Conservation (phyloP, 352 stramenopile species). For the Globisporangium emineosum region DNA sequence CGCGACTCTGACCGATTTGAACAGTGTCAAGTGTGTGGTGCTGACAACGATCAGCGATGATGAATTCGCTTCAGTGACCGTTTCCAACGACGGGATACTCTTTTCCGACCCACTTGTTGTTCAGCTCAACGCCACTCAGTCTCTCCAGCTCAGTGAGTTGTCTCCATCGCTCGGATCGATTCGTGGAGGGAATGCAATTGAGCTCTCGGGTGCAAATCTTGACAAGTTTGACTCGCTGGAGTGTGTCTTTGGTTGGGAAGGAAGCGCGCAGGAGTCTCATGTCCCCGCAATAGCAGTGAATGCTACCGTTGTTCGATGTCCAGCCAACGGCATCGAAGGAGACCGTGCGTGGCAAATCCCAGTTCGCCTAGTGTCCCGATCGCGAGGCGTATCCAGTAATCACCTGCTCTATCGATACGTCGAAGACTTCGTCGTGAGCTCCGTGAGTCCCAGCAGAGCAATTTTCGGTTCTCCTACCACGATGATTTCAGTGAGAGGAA, state of each 20-base stretch:
- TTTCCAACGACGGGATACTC: conserved; percentile 31
- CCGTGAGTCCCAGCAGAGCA: conserved; percentile 21
- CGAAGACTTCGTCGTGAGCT: conserved; percentile 19
- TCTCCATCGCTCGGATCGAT: conserved; percentile 25
- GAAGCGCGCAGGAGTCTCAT: conserved; percentile 24
- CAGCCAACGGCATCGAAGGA: conserved; percentile 21
- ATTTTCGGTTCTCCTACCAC: conserved; percentile 12
- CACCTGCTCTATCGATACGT: conserved; percentile 36
- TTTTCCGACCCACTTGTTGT: conserved; percentile 24
- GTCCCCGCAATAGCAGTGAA: conserved; percentile 22
- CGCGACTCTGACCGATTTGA: conserved; percentile 5
- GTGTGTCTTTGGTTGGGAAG: conserved; percentile 43
- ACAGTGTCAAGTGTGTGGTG: conserved; percentile 18
- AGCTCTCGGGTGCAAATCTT: conserved; percentile 21
- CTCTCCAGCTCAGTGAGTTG: conserved; percentile 20
- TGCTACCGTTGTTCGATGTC: conserved; percentile 25
- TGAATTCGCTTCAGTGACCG: conserved; percentile 22
- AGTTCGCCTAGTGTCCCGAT: conserved; percentile 25
- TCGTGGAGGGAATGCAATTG: conserved; percentile 18
- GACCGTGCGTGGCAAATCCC: conserved; percentile 25
- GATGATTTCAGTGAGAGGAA: conserved; percentile 23
- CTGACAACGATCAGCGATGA: not conserved
- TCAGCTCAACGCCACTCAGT: not conserved
- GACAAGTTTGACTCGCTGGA: conserved; percentile 15
- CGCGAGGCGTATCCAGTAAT: conserved; percentile 27